Evolutionary conservation across 192 early-diverging fungal genomes (phyloP), one percentile per base, ranked within the genome.

Genomic region (Coemansia sp.): DNA sequence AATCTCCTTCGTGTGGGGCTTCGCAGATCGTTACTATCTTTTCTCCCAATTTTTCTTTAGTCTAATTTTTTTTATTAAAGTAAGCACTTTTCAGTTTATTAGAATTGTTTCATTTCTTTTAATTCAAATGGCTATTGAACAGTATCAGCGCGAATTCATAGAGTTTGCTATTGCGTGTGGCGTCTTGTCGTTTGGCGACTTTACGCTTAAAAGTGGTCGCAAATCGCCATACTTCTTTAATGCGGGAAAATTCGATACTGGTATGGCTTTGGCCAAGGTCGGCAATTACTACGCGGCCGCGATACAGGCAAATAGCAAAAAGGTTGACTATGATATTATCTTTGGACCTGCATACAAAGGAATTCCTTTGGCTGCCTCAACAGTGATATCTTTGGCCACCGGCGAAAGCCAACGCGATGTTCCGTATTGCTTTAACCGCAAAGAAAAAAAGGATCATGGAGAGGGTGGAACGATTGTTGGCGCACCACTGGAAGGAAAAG

Each of bases 341-440:
- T 98, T 98, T 86, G 98, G 98, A 9, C 98, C 98, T 1, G 98
- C 98, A 11, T 99, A 99, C 89, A 99, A 99, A 87, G 98, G 95
- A 47, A 94, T 99, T 66, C 97, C 97, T 10, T 85, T 99, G 6
- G 93, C 93, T 2, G 88, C 92, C 18, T 79, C 94, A 7, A 89
- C 93, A 0, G 90, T 90, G 40, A 88, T 98, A 42, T 87, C 92
- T 6, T 83, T 99, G 60, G 85, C 88, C 15, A 77, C 71, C 39
- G 62, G 67, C 38, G 72, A 60, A 21, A 13, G 11, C 4, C 82
- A 63, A 18, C 84, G 91, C 47, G 76, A 89, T 61, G 89, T 90
- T 12, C 92, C 95, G 11, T 99, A 92, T 75, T 83, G 88, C 50
- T 99, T 99, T 84, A 98, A 99, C 87, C 88, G 98, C 72, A 99